Conservation (phyloP, 2,329 filamentous ascomycete species). For the Tolypocladium cylindrosporum region DNA sequence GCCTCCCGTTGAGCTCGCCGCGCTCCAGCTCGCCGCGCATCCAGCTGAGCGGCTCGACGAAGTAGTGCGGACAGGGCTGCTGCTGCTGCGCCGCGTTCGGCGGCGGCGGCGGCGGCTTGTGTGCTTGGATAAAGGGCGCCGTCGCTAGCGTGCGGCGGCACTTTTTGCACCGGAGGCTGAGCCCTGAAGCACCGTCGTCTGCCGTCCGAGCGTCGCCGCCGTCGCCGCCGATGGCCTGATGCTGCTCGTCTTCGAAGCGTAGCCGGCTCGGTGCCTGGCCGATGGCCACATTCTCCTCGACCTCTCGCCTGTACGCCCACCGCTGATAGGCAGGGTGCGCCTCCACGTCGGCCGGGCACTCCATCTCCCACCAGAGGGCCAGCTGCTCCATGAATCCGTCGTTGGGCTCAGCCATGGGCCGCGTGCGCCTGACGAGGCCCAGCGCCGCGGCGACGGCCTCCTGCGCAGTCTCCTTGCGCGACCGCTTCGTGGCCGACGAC, state of each 20-base stretch:
- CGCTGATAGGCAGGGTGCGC: slow-evolving; percentile 70
- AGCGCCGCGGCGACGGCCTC: slow-evolving; percentile 54
- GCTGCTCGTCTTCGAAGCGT: slow-evolving; percentile 68
- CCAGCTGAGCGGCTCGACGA: slow-evolving; percentile 88
- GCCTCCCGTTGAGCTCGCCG: slow-evolving; percentile 71
- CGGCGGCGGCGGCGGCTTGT: slow-evolving; percentile 24
- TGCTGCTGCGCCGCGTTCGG: slow-evolving; percentile 5
- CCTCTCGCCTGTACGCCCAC: slow-evolving; percentile 46
- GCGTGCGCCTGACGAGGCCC: slow-evolving; percentile 54
- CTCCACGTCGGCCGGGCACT: slow-evolving; percentile 57
- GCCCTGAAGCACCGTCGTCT: slow-evolving; percentile 5
- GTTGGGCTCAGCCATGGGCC: slow-evolving; percentile 81
- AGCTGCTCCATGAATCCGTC: slow-evolving; percentile 85
- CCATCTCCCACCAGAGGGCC: slow-evolving; percentile 79
- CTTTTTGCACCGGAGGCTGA: slow-evolving; percentile 70
- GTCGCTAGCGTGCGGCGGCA: slow-evolving; percentile 61
- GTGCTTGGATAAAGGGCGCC: slow-evolving; percentile 53
- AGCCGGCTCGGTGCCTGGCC: slow-evolving; percentile 75
- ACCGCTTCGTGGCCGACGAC: slow-evolving; percentile 8
- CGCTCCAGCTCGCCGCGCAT: slow-evolving; percentile 79
- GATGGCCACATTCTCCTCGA: slow-evolving; percentile 51
- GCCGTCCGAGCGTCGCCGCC: neutral
- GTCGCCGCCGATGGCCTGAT: neutral
- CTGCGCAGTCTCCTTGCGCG: slow-evolving; percentile 24
- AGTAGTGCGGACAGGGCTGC: slow-evolving; percentile 66